Base-by-base conservation (phyloP, 441 rosid species). In the Capsella rubella region DNA sequence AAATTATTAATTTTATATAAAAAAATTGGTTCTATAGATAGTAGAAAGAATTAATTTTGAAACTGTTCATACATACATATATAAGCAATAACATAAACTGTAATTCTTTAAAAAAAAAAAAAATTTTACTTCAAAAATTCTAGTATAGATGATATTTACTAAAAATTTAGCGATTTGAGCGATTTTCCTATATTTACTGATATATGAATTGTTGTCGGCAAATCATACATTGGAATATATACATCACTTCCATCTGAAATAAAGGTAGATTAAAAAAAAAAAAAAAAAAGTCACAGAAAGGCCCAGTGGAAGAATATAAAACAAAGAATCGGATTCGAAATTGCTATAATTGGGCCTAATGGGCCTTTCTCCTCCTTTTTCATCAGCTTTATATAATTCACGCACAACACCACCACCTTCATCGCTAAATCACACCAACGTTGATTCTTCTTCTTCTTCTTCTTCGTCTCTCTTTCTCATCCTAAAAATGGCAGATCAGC, bases 401-500 rank as follows among this genome's bases (percentile, higher is more conserved):
- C 39, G 25, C 25, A 21, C 25, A 21, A 21, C 25, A 21, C n/a
- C 45, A 16, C n/a, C 68, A 32, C 16, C 18, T 8, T 13, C 47
- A 39, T 28, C 25, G 13, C 42, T 59, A 59, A 25, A 39, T 64
- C 35, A 35, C 4, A 4, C 47, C 49, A 64, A 64, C 72, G 42
- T 73, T 57, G 66, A 39, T 69, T 14, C 14, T 12, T 21, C 53
- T 47, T 14, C 14, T 12, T 21, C 53, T 47, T 21, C 53, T 47
- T 6, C 50, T 43, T 6, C 50, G 5, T 18, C 28, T 58, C 31
- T 34, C 49, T 34, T 13, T 42, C 50, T 18, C 68, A 47, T 27
- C 63, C 6, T 7, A 6, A 15, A 40, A 51, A 77, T 77, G 81
- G 77, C 77, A 18, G 81, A 77, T 72, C 81, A 77, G 77, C 81